phyloP scores from a whole-genome alignment of 192 early-diverging fungal species.

The Gorgonomyces haynaldii region DNA sequence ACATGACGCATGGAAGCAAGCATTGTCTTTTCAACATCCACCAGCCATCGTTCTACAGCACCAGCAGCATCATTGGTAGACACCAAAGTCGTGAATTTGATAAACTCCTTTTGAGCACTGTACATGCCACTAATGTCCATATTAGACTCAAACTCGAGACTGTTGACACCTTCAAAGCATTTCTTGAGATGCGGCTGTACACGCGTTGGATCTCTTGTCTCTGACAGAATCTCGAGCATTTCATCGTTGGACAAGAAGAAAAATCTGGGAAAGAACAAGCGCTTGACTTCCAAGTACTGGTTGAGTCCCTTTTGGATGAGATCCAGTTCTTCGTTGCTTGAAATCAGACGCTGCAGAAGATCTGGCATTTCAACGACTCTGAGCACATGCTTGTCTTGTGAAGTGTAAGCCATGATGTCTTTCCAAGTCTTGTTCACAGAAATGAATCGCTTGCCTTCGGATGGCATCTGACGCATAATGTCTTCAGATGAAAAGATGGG shows the following conservation, averaged over 20 bases:
- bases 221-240: constrained; percentile 52
- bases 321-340: constrained; percentile 48
- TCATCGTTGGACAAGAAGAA: constrained; percentile 57
- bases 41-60: constrained; percentile 44
- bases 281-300: constrained; percentile 49
- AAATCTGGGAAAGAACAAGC: constrained; percentile 47
- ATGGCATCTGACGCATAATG: constrained; percentile 54
- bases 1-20: constrained; percentile 35
- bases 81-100: constrained; percentile 30
- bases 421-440: constrained; percentile 52
- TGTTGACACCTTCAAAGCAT: constrained; percentile 53
- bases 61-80: constrained; percentile 41
- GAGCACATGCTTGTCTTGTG: constrained; percentile 33
- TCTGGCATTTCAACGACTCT: constrained; percentile 44
- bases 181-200: constrained; percentile 56
- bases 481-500: constrained; percentile 54
- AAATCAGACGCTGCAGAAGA: constrained; percentile 32
- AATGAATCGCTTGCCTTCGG: constrained; percentile 46
- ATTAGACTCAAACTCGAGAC: constrained; percentile 41
- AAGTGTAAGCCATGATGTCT: constrained; percentile 42
- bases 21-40: constrained; percentile 47
- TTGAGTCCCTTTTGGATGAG: constrained; percentile 52
- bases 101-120: constrained; percentile 43
- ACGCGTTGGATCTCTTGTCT: constrained; percentile 44
- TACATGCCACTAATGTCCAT: constrained; percentile 47